These are phyloP conservation scores for Suhomyces taliae DNA, from an alignment of 1,139 yeast species.

Conservation along the genomic window DNA sequence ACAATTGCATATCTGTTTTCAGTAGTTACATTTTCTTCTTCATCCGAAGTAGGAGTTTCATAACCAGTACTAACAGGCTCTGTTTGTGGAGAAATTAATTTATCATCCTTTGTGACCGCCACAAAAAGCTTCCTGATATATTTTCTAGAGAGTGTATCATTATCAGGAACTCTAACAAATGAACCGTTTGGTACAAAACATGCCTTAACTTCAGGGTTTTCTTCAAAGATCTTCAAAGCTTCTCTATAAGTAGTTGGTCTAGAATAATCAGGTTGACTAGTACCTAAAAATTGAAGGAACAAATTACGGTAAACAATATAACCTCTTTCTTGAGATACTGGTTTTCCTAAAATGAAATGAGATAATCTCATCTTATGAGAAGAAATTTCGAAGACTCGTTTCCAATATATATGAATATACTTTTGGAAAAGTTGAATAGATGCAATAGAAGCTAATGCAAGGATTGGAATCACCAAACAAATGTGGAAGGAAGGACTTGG, in stretches of 20 bases:
- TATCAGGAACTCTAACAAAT: slow-evolving; percentile 82
- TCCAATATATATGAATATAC: slow-evolving; percentile 60
- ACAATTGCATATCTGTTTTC: slow-evolving; percentile 72
- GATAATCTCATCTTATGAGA: slow-evolving; percentile 67
- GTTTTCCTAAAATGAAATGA: slow-evolving; percentile 70
- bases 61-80: slow-evolving; percentile 5
- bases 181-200: slow-evolving; percentile 75
- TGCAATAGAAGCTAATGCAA: background rate
- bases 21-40: slow-evolving; percentile 50
- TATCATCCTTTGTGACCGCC: slow-evolving; percentile 80
- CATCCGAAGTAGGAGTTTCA: slow-evolving; percentile 19
- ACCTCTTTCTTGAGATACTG: slow-evolving; percentile 78
- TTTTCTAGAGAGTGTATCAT: slow-evolving; percentile 69
- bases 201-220: slow-evolving; percentile 42
- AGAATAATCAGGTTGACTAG: slow-evolving; percentile 55
- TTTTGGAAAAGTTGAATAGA: slow-evolving; percentile 20
- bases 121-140: slow-evolving; percentile 69
- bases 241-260: slow-evolving; percentile 55
- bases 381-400: slow-evolving; percentile 53
- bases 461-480: background rate
- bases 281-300: slow-evolving; percentile 39
- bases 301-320: slow-evolving; percentile 56
- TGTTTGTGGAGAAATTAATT: slow-evolving; percentile 39
- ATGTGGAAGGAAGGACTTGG: background rate
- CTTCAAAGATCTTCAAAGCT: slow-evolving; percentile 45